Evolutionary conservation across 345 rosid species (phyloP), one percentile per base, ranked within the genome.

Genomic region (Eucalyptus curtisii): DNA sequence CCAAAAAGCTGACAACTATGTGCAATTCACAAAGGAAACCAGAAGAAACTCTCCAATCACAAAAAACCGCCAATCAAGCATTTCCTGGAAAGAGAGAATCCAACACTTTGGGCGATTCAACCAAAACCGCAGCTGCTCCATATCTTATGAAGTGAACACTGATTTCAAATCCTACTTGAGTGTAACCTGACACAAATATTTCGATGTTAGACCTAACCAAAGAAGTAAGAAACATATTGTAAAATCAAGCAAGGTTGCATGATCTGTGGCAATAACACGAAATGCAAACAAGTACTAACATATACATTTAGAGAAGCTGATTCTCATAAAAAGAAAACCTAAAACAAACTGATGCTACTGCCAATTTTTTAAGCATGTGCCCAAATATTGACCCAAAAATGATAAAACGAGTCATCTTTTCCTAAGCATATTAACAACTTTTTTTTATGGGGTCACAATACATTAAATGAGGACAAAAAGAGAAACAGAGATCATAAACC

Each of bases 11-110:
- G 91, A 89, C 85, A 90, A 91, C 96, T 96, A 97, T 88, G 99
- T 97, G 95, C 99, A 95, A 92, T 97, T 97, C 89, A 97, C 94
- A 90, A 96, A 96, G 92, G 96, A 95, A 91, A 94, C 95, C 94
- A 93, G 90, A 87, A 95, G 95, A 88, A 94, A 95, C 92, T 94
- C 96, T 92, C 98, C 94, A 90, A 86, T 92, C 86, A 91, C 90
- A 81, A 94, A 92, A 92, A 96, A 94, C 93, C 98, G 96, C 99
- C 98, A 96, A 87, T 96, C 96, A 37, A 97, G 98, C 91, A 93
- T 96, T 95, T 96, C 97, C 94, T 94, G 97, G 92, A 95, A 91
- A 82, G 97, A 94, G 88, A 94, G 92, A 92, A 88, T 92, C 86
- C 93, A 94, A 92, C 86, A 93, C 91, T 86, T 94, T 93, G 88